A percentile compares a stretch with the other conserved stretches of the same genome.
These are phyloP conservation scores for Metschnikowia cerradonensis DNA, from an alignment of 805 yeast genomes.

Conservation along the genomic window DNA sequence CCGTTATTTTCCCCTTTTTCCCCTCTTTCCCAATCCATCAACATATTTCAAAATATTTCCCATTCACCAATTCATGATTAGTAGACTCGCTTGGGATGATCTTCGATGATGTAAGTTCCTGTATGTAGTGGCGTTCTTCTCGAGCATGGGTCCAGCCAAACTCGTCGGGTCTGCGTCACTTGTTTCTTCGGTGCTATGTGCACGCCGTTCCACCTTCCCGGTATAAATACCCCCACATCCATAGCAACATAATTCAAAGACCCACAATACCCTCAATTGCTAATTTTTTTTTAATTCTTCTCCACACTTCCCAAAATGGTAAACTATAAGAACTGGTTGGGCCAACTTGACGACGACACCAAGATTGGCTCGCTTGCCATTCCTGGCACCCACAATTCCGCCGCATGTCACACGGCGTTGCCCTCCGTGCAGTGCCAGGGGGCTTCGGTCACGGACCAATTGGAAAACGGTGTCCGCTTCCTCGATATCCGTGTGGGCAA, in stretches of 20 bases:
- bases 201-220: neutral
- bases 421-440: constrained; percentile 80
- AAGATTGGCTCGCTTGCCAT: constrained; percentile 52
- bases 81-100: neutral
- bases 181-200: neutral
- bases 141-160: neutral
- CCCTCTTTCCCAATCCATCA: too few species aligned
- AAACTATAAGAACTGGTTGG: constrained; percentile 50
- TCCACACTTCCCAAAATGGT: constrained; percentile 26
- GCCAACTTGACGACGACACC: constrained; percentile 48
- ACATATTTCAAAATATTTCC: too few species aligned
- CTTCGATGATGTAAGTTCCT: neutral
- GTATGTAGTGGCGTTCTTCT: neutral
- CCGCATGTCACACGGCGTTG: constrained; percentile 64
- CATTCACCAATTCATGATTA: too few species aligned
- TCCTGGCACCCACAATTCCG: constrained; percentile 86
- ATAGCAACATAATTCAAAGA: neutral
- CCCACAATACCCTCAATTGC: neutral
- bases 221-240: constrained; percentile 1
- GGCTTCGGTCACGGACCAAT: constrained; percentile 53
- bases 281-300: neutral
- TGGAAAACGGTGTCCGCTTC: constrained; percentile 71
- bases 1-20: too few species aligned
- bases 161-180: neutral
- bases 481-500: constrained; percentile 64